Evolutionary conservation across 225 moss, liverwort and hornwort species (phyloP), one percentile per base, ranked within the genome.

Genomic region (Pseudisothecium myosuroides): DNA sequence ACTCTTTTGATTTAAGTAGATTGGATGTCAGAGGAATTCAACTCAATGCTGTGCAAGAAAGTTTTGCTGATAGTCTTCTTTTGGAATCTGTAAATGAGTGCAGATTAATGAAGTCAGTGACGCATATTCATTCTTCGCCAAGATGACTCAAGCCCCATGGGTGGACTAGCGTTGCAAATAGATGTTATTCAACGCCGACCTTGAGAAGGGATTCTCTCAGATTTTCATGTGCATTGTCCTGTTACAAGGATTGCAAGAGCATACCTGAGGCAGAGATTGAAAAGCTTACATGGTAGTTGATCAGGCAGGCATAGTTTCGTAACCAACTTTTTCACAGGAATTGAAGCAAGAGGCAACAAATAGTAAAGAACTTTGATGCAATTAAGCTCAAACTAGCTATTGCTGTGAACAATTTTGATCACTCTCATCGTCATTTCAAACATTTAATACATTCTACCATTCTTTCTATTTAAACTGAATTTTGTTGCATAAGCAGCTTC

Each of bases 31-130:
- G 52, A 60, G 82, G 60, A 82, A 76, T 37, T 85, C 41, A 85
- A 23, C 47, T 22, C 50, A 76, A 76, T 79, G 37, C 59, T 78
- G 43, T 83, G 59, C 43, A 85, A 76, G 76, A 63, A 49, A 64
- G 21, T 49, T 78, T 45, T 62, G 56, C 60, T 86, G 50, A 88
- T 36, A 14, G 7, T 54, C 41, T 83, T 43, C 56, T 67, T 88
- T 83, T 86, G 58, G 41, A 50, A 59, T 85, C 72, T 89, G 77
- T 91, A 64, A 83, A 88, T 91, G 86, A 2, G 76, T 90, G 88
- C 92, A 94, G 94, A 94, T 94, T 55, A 91, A 92, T 85, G 94
- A 94, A 91, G 94, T 94, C 36, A 92, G 92, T 79, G 94, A 94
- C 73, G 75, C 88, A n/a, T 94, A 94, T 68, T 90, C 94, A 15